Evolutionary conservation across 768 basidiomycete genomes (phyloP), one percentile per base, ranked within the genome.

Genomic region (Xerocomellus dryophilus): DNA sequence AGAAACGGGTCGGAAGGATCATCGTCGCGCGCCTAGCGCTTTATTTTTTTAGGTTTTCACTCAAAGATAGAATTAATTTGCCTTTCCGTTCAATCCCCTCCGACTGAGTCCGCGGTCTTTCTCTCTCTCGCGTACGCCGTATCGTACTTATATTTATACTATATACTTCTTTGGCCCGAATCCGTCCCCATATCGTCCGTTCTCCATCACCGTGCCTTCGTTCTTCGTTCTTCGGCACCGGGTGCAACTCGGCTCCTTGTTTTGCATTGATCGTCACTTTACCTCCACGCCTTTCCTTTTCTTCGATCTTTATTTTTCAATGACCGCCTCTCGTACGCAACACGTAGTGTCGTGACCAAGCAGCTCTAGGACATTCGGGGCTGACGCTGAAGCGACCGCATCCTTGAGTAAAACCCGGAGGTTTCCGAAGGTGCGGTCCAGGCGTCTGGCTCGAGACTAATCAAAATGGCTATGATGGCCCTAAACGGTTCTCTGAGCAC

Each of bases 1-100:
- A 32, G n/a, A 35, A 35, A 47, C 32, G 32, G 60, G 47, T 58
- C 58, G 58, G 58, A 59, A 59, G 58, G 58, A 59, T 59, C 58
- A 59, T 59, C 51, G 29, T 23, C 41, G 25, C 20, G 40, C 39
- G 21, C 17, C 6, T 10, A 20, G 43, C 32, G 20, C 18, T 25
- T n/a, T n/a, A 23, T n/a, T 10, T 38, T 17, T n/a, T n/a, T 38
- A 38, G 17, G 17, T 38, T 38, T 12, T 36, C 18, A 27, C 44
- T 18, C 5, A 5, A n/a, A 1, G 18, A 11, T 39, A 39, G 7
- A 18, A 39, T 39, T 38, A 38, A 38, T 38, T 38, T 41, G 27
- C n/a, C 39, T 27, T 49, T 41, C 38, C 38, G 18, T 27, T 43
- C 27, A n/a, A 27, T 29, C 27, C 41, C 34, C 7, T 35, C 7